Evolutionary conservation across 2,329 filamentous ascomycete species (phyloP), one percentile per base, ranked within the genome.

Genomic region (Graphiopsis chlorocephala): DNA sequence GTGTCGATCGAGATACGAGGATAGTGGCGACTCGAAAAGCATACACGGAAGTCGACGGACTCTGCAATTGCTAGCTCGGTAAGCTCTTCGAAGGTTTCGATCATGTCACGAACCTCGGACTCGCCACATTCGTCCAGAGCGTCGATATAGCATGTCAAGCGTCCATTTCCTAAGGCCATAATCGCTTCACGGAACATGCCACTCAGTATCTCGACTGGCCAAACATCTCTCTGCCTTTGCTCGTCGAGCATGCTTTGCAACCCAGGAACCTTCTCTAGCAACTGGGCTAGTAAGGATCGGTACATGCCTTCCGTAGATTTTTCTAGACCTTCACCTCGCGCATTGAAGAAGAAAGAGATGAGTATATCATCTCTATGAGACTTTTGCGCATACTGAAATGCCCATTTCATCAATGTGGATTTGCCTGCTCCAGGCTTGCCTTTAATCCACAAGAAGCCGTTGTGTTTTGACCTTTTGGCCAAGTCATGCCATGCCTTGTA

Each of bases 321-420:
- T 56, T 86, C 82, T 7, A 83, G 69, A 2, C 71, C 35, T 33
- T 74, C 72, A 0, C 81, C 82, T 62, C 80, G 72, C 0, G 81
- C 81, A 63, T 83, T 80, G 74, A 84, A 84, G 74, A 83, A 84
- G 69, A 83, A 84, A 0, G 77, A 79, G 0, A 82, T 63, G 0
- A 80, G 66, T 0, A 73, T 47, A 1, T 66, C 63, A n/a, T 71
- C 65, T 2, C 25, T 64, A 20, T n/a, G n/a, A n/a, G n/a, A n/a
- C 3, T 45, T 15, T 15, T 66, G 45, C 1, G 65, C 61, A 8
- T 29, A 23, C 26, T 25, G 28, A 4, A 56, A 6, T 2, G 33
- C 7, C 60, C 65, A 72, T 58, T 76, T 78, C 70, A 77, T 75
- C 2, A 82, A 63, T 0, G 78, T 82, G 14, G 68, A 79, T 71